A percentile compares a stretch with the other conserved stretches of the same genome.
These are phyloP conservation scores for Pythium myriotylum DNA, from an alignment of 352 stramenopile genomes.

Conservation along the genomic window DNA sequence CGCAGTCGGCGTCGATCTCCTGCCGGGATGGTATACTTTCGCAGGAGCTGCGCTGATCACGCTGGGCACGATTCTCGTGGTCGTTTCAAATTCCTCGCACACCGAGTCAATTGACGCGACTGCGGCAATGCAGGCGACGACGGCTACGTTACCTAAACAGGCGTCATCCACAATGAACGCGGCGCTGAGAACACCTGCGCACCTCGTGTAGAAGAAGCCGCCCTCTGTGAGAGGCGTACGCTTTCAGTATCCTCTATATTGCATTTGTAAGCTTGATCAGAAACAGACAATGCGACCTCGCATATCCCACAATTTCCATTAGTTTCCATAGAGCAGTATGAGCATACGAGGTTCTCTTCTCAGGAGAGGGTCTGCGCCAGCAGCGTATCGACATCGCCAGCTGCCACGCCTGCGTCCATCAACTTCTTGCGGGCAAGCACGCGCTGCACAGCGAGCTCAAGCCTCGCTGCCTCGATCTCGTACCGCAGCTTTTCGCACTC, in stretches of 20 bases:
- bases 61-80: constrained; percentile 66
- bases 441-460: constrained; percentile 55
- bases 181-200: constrained; percentile 23
- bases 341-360: background rate
- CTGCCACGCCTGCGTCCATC: constrained; percentile 46
- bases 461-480: constrained; percentile 53
- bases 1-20: constrained; percentile 63
- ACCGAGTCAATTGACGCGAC: constrained; percentile 88
- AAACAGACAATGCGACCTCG: no score
- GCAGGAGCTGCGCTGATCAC: constrained; percentile 67
- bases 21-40: constrained; percentile 78
- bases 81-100: constrained; percentile 73
- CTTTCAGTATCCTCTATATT: background rate
- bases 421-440: constrained; percentile 58
- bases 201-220: constrained; percentile 27
- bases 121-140: constrained; percentile 61
- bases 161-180: constrained; percentile 34
- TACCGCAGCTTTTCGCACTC: constrained; percentile 69
- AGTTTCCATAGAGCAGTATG: no score
- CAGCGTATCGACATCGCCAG: constrained; percentile 38
- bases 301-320: background rate
- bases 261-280: no score
- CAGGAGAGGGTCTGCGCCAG: constrained; percentile 19
- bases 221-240: no score
- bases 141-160: constrained; percentile 41